A percentile compares a stretch with the other conserved stretches of the same genome.
Conservation (phyloP, 148 eudicot genomes). For the Rhododendron vialii region DNA sequence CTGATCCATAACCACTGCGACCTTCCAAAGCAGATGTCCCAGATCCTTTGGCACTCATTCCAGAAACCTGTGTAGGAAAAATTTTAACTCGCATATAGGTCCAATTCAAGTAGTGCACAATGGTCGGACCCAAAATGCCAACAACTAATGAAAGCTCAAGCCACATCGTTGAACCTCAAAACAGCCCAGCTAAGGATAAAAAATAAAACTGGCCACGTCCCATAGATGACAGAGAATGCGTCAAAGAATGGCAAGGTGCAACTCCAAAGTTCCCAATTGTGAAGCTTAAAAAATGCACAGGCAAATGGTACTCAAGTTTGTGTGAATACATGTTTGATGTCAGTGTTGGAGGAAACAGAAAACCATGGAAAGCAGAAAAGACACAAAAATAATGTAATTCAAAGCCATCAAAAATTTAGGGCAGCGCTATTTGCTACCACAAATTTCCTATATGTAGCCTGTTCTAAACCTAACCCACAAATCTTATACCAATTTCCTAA, state of each 20-base stretch:
- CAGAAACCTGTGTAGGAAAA: conserved; percentile 38
- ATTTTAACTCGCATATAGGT: neutral
- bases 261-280: neutral
- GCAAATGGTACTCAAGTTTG: neutral
- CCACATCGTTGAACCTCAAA: neutral
- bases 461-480: too few relatives aligned
- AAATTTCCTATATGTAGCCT: too few relatives aligned
- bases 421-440: too few relatives aligned
- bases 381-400: neutral
- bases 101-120: neutral
- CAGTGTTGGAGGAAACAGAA: neutral
- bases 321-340: neutral
- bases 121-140: neutral
- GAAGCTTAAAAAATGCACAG: neutral
- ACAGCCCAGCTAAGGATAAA: neutral
- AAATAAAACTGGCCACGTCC: neutral
- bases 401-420: neutral
- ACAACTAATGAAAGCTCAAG: neutral
- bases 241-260: neutral
- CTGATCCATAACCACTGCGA: conserved; percentile 50
- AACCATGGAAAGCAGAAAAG: neutral
- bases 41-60: conserved; percentile 52
- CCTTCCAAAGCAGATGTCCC: conserved; percentile 58
- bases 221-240: neutral
- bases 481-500: too few relatives aligned